A percentile compares a stretch with the other conserved stretches of the same genome.
These are phyloP conservation scores for Pichia sp. DNA, from an alignment of 1,139 yeast species.

Conservation along the genomic window DNA sequence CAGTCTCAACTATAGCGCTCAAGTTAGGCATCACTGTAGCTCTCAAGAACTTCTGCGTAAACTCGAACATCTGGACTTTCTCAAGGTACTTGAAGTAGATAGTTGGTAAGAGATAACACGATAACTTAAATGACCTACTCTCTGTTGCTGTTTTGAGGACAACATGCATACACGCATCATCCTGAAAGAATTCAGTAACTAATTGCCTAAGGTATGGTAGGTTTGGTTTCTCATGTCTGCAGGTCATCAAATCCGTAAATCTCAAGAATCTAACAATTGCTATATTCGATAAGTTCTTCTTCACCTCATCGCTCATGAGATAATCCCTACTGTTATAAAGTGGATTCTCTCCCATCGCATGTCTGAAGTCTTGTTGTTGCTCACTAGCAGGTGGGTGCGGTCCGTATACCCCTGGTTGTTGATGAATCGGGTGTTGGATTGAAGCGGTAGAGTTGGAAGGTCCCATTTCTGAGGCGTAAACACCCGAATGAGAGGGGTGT, in stretches of 20 bases:
- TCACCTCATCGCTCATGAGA: slow-evolving; percentile 17
- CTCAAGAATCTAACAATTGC: slow-evolving; percentile 23
- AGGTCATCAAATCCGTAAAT: slow-evolving; percentile 18
- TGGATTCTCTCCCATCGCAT: not conserved
- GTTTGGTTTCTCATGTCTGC: slow-evolving; percentile 13
- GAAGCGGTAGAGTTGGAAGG: too few relatives aligned
- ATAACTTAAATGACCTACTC: slow-evolving; percentile 55
- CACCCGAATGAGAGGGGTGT: too few relatives aligned
- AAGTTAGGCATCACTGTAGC: slow-evolving; percentile 65
- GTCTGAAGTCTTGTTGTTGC: not conserved
- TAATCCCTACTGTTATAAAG: not conserved
- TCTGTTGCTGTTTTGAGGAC: slow-evolving; percentile 38
- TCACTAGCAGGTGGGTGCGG: not conserved
- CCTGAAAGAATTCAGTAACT: slow-evolving; percentile 42
- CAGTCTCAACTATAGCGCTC: slow-evolving; percentile 53
- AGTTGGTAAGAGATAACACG: slow-evolving; percentile 56
- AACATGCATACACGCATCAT: slow-evolving; percentile 38
- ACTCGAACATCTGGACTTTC: slow-evolving; percentile 50
- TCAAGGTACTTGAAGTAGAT: slow-evolving; percentile 34
- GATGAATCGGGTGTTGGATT: too few relatives aligned
- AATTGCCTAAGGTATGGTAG: slow-evolving; percentile 38
- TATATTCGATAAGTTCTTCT: slow-evolving; percentile 23
- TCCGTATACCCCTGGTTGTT: too few relatives aligned
- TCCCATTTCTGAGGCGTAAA: too few relatives aligned
- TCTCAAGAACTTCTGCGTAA: slow-evolving; percentile 56